These are phyloP conservation scores for Colletotrichum aenigma DNA, from an alignment of 2,329 filamentous ascomycete genomes.

Conservation along the genomic window DNA sequence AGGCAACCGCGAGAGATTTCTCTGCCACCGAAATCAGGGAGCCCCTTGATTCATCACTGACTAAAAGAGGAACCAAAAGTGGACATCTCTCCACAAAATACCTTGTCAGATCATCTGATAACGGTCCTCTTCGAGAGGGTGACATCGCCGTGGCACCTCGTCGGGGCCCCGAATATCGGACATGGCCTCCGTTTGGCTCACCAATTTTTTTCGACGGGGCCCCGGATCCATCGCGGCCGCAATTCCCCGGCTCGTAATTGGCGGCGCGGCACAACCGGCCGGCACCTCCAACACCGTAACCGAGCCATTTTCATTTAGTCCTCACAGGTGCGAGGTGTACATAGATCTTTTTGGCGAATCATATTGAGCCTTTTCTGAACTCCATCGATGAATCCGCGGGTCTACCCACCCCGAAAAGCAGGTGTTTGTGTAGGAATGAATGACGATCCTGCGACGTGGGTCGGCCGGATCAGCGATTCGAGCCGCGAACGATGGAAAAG, in stretches of 20 bases:
- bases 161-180: not conserved
- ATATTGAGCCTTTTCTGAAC: conserved; percentile 1
- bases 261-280: not conserved
- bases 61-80: not conserved
- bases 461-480: not conserved
- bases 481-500: not conserved
- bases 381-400: not conserved
- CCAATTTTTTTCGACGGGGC: not conserved
- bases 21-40: not conserved
- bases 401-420: not conserved
- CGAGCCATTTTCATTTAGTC: not conserved
- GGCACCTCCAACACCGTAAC: not conserved
- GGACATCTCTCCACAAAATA: not conserved
- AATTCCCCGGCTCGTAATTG: not conserved
- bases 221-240: not conserved
- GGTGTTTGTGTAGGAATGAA: not conserved
- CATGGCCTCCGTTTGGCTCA: not conserved
- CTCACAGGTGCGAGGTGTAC: not conserved
- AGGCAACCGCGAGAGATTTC: not conserved
- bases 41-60: not conserved
- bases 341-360: conserved; percentile 11
- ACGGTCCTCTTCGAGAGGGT: not conserved
- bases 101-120: conserved; percentile 21
- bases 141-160: not conserved
- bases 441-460: conserved; percentile 6